phyloP scores from a whole-genome alignment of 2,329 filamentous ascomycete genomes.

The Falciphora oryzae region DNA sequence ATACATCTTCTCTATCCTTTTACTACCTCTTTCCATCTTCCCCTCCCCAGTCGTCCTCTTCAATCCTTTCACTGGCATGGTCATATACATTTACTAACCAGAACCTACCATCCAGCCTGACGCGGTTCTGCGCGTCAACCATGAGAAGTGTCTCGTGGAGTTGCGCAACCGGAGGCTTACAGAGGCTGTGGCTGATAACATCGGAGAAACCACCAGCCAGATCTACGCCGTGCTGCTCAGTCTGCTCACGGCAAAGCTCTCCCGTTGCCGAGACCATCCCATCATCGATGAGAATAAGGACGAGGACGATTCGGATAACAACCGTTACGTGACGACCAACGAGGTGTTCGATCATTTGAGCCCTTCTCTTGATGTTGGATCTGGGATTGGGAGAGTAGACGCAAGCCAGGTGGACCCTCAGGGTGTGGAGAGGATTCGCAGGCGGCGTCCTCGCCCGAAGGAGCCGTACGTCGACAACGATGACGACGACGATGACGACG shows the following conservation, averaged over 20 bases:
- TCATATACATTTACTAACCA: not conserved
- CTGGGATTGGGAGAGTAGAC: slow-evolving; percentile 51
- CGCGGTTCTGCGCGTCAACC: slow-evolving; percentile 73
- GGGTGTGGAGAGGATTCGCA: slow-evolving; percentile 42
- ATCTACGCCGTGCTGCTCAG: slow-evolving; percentile 72
- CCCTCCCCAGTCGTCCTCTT: not conserved
- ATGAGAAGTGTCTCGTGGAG: slow-evolving; percentile 76
- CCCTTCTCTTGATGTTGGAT: slow-evolving; percentile 45
- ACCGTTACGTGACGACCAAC: slow-evolving; percentile 42
- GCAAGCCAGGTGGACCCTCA: slow-evolving; percentile 39
- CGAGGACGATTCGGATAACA: slow-evolving; percentile 25
- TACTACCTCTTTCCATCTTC: not conserved
- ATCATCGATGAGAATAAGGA: slow-evolving; percentile 37
- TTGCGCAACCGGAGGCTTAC: slow-evolving; percentile 74
- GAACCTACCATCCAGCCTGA: slow-evolving; percentile 49
- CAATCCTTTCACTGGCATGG: not conserved
- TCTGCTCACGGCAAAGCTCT: slow-evolving; percentile 61
- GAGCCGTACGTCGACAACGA: slow-evolving; percentile 30
- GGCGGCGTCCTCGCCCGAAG: slow-evolving; percentile 23
- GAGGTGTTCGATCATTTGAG: slow-evolving; percentile 52
- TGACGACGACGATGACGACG: slow-evolving; percentile 30
- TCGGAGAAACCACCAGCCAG: slow-evolving; percentile 68
- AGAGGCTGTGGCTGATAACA: slow-evolving; percentile 61
- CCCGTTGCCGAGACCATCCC: slow-evolving; percentile 59
- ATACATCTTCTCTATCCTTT: slow-evolving; percentile 13